Evolutionary conservation across 768 basidiomycete genomes (phyloP), one percentile per base, ranked within the genome.

Genomic region (Mycena albidolilacea): DNA sequence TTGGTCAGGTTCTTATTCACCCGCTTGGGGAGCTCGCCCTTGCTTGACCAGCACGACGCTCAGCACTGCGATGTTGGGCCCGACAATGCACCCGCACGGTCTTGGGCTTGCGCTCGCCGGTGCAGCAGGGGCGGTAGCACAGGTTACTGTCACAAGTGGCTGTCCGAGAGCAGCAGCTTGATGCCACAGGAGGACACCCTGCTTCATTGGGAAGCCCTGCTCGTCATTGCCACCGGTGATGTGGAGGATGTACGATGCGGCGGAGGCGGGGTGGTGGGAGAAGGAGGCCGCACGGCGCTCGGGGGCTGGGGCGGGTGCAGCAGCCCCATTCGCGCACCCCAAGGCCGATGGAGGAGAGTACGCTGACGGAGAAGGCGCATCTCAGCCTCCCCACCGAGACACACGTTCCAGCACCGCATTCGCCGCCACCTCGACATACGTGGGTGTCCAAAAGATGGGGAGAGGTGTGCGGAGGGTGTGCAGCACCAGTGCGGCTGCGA

Each of bases 61-160:
- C 76, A 99, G 91, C 73, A 98, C 97, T 67, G 96, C 93, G 78
- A 98, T 98, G 84, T 99, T 97, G 80, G 96, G 90, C 76, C 95
- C 96, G 82, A 98, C 95, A 84, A 98, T 98, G 89, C 97, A 98
- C 97, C 97, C 97, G 95, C 74, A 99, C 95, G 79, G 97, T 97
- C 87, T 99, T 99, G 89, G 97, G 95, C 90, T 95, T 97, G 86
- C 97, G 95, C 87, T 99, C 97, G 80, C 97, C 97, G 60, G 88
- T 85, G 83, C 97, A 95, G 81, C 97, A 95, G 77, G 88, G 84
- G 79, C 97, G 96, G 90, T 95, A 98, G 91, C 97, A 99, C 23
- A 23, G 23, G 23, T 23, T 23, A 23, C 1, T 23, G 23, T 23
- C 23, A 23, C 41, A 97, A 97, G 92, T 98, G 97, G 64, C 97